These are phyloP conservation scores for Skeletonema grethae DNA, from an alignment of 108 stramenopile genomes.

Conservation along the genomic window DNA sequence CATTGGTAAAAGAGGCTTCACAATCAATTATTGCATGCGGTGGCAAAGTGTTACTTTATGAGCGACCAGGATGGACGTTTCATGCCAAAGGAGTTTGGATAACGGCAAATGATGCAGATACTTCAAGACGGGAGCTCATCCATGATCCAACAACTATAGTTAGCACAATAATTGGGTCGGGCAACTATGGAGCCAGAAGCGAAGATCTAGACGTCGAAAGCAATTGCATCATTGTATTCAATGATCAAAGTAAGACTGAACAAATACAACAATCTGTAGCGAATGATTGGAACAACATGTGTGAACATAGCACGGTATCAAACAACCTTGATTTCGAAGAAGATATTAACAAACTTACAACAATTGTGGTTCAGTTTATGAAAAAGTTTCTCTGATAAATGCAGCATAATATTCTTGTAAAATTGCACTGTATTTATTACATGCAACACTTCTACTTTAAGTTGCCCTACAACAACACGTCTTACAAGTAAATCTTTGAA, in stretches of 20 bases:
- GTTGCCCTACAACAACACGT: not conserved
- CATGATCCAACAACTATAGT: conserved; percentile 36
- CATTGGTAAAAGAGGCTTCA: conserved; percentile 50
- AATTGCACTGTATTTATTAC: not conserved
- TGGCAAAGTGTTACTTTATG: conserved; percentile 64
- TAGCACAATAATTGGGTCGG: conserved; percentile 70
- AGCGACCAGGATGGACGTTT: conserved; percentile 81
- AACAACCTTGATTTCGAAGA: not conserved
- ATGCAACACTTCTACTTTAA: not conserved
- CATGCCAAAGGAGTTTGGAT: conserved; percentile 90
- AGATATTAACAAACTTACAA: conserved; percentile 12
- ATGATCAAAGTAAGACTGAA: not conserved
- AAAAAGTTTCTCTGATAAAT: conserved; percentile 7
- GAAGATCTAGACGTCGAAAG: conserved; percentile 80
- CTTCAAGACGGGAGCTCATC: conserved; percentile 20
- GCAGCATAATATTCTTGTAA: not conserved
- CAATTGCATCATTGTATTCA: conserved; percentile 73
- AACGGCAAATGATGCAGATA: conserved; percentile 8
- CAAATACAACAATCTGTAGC: conserved; percentile 25
- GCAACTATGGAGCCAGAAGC: conserved; percentile 79
- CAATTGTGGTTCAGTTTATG: conserved; percentile 31
- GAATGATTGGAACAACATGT: conserved; percentile 48
- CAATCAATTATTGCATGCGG: conserved; percentile 22
- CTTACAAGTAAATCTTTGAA: conserved; percentile 70
- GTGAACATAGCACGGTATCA: conserved; percentile 18